Base-by-base conservation (phyloP, 2,329 filamentous ascomycete species). In the Dryadomyces sulphureus region DNA sequence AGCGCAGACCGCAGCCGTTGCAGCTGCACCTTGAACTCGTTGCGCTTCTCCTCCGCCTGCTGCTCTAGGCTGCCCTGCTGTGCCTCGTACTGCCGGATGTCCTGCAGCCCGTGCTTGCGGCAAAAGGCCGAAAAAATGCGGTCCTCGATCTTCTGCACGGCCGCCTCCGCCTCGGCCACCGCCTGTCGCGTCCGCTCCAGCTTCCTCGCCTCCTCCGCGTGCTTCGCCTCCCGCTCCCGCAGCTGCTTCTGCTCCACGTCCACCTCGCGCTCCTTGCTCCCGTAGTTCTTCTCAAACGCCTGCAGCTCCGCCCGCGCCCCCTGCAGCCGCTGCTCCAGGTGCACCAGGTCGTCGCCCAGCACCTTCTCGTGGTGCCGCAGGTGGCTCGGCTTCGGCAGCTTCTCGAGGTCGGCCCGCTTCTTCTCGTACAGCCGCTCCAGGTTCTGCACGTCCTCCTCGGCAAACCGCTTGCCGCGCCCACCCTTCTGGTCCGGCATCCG, bases 21-120 rank as follows among this genome's bases (percentile, higher is more conserved):
- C 58, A 81, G 84, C 59, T 98, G 92, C 4, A 83, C 79, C 47
- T 82, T 84, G 55, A 94, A 96, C 53, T 89, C 81, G 45, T 84
- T 79, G 51, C 86, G 86, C 67, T 89, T 89, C 62, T 92, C 81
- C 1, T 81, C 81, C 39, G 85, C 84, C 60, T 96, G 87, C 60
- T 94, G 86, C 62, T 96, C 89, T 42, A 94, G 68, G 38, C 84
- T 88, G 42, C 92, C 90, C 63, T 96, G 92, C 54, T 93, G 89
- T 22, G 83, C 83, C 60, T 96, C 88, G 57, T 96, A 98, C 48
- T 87, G 84, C 48, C 90, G 84, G 52, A 98, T 93, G 56, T 93
- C 82, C 48, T 77, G 72, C 60, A 94, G 96, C 1, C 89, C 87
- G 19, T 95, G 77, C 46, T 84, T 78, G 55, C 79, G 75, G 65